These are phyloP conservation scores for Dothidotthia symphoricarpi DNA, from an alignment of 2,329 filamentous ascomycete species.

Conservation along the genomic window DNA sequence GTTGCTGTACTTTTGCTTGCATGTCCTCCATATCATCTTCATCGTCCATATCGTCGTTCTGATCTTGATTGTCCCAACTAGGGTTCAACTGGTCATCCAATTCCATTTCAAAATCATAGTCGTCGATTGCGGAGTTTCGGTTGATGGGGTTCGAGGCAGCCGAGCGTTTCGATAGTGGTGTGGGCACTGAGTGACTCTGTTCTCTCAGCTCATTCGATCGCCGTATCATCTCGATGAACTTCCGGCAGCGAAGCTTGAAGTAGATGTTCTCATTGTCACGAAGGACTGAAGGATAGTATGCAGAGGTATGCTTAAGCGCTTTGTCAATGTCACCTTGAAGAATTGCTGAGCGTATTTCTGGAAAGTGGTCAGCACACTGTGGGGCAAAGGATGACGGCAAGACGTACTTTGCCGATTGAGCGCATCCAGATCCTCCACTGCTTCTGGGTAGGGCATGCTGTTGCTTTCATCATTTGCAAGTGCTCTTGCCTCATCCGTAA, in stretches of 20 bases:
- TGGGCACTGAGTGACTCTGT: constrained; percentile 22
- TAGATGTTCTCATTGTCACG: constrained; percentile 78
- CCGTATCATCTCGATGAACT: constrained; percentile 84
- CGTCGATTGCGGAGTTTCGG: constrained; percentile 42
- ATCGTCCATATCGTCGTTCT: constrained; percentile 43
- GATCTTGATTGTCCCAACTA: constrained; percentile 28
- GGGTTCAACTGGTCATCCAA: constrained; percentile 54
- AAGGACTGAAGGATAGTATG: constrained; percentile 78
- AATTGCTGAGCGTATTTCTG: constrained; percentile 82
- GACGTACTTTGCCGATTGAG: constrained; percentile 76
- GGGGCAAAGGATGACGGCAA: not conserved
- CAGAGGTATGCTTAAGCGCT: constrained; percentile 76
- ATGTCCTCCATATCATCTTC: constrained; percentile 37
- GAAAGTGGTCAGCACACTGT: constrained; percentile 4
- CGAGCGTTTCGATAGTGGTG: constrained; percentile 32
- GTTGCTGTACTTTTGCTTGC: constrained; percentile 36
- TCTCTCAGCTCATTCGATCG: constrained; percentile 45
- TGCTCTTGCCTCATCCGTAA: constrained; percentile 69
- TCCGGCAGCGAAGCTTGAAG: constrained; percentile 83
- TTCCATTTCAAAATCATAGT: constrained; percentile 58
- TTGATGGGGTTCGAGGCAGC: constrained; percentile 27
- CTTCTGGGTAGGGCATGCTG: constrained; percentile 57
- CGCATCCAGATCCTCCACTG: constrained; percentile 81
- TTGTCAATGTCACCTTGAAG: constrained; percentile 89
- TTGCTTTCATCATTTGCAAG: constrained; percentile 58